Evolutionary conservation across 2,329 filamentous ascomycete species (phyloP).

Genomic region (Didymellaceae sp.): DNA sequence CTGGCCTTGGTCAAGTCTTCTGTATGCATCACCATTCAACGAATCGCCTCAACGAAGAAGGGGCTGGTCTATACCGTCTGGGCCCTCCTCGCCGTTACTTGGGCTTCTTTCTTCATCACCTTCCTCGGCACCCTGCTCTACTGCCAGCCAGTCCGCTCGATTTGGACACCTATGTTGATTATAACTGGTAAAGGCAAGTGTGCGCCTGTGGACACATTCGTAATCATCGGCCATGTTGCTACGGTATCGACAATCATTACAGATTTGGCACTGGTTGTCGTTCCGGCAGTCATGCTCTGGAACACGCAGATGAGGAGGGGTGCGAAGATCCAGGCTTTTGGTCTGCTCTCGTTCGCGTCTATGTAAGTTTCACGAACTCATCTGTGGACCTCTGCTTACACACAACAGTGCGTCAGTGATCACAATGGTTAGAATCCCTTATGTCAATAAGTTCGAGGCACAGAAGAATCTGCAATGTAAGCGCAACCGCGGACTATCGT

Average conservation of each 20-base stretch:
- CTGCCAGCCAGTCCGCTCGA: constrained; percentile 24
- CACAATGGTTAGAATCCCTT: constrained; percentile 26
- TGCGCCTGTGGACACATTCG: constrained; percentile 25
- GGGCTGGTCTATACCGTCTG: constrained; percentile 24
- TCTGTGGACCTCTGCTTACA: neutral
- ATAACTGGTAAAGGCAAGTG: constrained; percentile 23
- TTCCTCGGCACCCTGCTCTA: constrained; percentile 30
- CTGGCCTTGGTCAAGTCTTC: constrained; percentile 33
- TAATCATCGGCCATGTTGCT: constrained; percentile 30
- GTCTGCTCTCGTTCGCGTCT: constrained; percentile 29
- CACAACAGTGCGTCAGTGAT: constrained; percentile 14
- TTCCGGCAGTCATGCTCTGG: constrained; percentile 32
- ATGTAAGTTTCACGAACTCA: constrained; percentile 16
- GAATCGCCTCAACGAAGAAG: constrained; percentile 30
- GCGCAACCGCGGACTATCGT: neutral
- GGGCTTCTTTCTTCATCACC: constrained; percentile 31
- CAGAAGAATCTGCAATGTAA: constrained; percentile 26
- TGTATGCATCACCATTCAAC: constrained; percentile 33
- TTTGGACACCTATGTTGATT: constrained; percentile 23
- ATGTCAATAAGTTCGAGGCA: constrained; percentile 30
- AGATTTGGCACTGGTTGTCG: constrained; percentile 27
- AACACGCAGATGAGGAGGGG: constrained; percentile 34
- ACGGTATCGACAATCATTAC: constrained; percentile 31
- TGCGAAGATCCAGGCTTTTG: constrained; percentile 30
- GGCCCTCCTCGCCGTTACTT: constrained; percentile 24